Conservation (phyloP, 495 filamentous ascomycete genomes). For the Filosporella fistucella region DNA sequence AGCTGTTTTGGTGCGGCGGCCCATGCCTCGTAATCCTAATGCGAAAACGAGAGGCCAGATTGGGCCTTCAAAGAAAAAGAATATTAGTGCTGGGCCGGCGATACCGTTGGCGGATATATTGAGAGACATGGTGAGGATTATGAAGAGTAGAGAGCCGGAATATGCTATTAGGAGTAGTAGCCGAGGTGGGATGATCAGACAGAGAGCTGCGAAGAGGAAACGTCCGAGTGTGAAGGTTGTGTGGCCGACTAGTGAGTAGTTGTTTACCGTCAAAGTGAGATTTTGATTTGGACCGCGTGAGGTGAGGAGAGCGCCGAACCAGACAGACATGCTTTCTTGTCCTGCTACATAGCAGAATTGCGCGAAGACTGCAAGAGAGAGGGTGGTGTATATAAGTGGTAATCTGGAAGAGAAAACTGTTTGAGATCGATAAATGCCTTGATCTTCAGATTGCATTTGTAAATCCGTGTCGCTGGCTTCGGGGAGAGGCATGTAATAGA, state of each 20-base stretch:
- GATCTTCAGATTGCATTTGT: slow-evolving; percentile 31
- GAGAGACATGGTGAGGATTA: slow-evolving; percentile 37
- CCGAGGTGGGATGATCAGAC: slow-evolving; percentile 47
- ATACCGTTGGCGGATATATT: slow-evolving; percentile 44
- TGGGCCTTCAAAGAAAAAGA: slow-evolving; percentile 65
- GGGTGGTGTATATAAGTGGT: slow-evolving; percentile 29
- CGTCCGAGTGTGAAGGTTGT: slow-evolving; percentile 42
- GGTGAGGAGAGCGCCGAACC: slow-evolving; percentile 48
- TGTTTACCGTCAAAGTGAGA: slow-evolving; percentile 52
- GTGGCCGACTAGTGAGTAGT: slow-evolving; percentile 43
- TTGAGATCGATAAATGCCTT: slow-evolving; percentile 11
- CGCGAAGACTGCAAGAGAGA: slow-evolving; percentile 59
- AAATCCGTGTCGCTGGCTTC: slow-evolving; percentile 48
- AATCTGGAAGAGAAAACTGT: slow-evolving; percentile 37
- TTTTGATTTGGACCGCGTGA: slow-evolving; percentile 34
- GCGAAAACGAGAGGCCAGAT: slow-evolving; percentile 71
- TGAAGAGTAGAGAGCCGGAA: slow-evolving; percentile 38
- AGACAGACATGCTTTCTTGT: slow-evolving; percentile 66
- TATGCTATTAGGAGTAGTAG: slow-evolving; percentile 45
- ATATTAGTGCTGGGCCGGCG: slow-evolving; percentile 52
- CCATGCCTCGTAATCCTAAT: slow-evolving; percentile 64
- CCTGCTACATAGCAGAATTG: slow-evolving; percentile 74
- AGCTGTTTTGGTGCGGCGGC: slow-evolving; percentile 63
- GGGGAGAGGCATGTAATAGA: slow-evolving; percentile 53
- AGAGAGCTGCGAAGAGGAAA: slow-evolving; percentile 41